Conservation (phyloP, 2,329 filamentous ascomycete species). For the Alternaria ethzedia region DNA sequence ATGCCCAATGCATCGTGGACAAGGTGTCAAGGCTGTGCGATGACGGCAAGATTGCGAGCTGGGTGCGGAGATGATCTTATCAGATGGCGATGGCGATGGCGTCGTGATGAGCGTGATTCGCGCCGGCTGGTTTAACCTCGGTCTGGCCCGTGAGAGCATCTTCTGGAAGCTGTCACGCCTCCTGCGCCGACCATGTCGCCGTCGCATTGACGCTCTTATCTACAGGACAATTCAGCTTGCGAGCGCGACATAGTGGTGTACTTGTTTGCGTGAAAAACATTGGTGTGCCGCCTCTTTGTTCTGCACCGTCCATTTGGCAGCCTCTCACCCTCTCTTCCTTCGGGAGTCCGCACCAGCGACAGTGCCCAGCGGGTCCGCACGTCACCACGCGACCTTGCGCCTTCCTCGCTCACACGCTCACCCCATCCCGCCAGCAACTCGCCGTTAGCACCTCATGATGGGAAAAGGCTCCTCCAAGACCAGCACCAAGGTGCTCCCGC, state of each 20-base stretch:
- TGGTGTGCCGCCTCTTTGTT: not conserved
- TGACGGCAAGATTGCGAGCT: not conserved
- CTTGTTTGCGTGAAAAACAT: not conserved
- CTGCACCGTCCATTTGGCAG: not conserved
- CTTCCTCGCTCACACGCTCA: not conserved
- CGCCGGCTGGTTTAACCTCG: constrained; percentile 17
- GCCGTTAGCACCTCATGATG: constrained; percentile 29
- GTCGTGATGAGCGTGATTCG: constrained; percentile 4
- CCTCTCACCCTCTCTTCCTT: not conserved
- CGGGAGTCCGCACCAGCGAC: constrained; percentile 11
- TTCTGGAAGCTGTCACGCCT: constrained; percentile 25
- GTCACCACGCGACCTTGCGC: constrained; percentile 12
- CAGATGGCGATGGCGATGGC: constrained; percentile 4
- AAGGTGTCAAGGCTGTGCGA: not conserved
- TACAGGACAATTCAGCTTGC: not conserved
- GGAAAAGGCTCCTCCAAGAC: constrained; percentile 45
- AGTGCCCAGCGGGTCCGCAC: constrained; percentile 15
- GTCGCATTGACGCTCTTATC: not conserved
- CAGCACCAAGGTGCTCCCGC: constrained; percentile 62
- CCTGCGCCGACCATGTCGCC: not conserved
- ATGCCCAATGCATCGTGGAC: not conserved
- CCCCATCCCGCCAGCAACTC: not conserved
- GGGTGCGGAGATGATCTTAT: constrained; percentile 5
- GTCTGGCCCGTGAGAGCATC: constrained; percentile 20
- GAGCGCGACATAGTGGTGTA: not conserved